phyloP scores from a whole-genome alignment of 139 green algal genomes.

The Microglena sp. region DNA sequence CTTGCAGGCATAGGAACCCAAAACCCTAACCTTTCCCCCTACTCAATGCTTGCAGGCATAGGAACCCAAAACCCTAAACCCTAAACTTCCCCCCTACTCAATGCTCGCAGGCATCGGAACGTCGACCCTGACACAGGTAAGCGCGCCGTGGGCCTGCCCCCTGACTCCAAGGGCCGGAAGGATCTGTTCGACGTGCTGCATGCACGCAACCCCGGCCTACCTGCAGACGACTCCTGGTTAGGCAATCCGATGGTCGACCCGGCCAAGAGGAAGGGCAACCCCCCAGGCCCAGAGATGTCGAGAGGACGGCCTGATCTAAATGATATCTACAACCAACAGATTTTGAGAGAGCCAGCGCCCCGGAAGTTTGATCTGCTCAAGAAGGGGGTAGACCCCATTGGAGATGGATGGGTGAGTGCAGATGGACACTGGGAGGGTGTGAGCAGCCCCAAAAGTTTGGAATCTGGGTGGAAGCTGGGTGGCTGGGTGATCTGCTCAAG shows the following conservation, averaged over 20 bases:
- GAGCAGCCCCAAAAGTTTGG: no score
- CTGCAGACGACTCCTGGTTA: constrained; percentile 34
- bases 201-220: constrained; percentile 16
- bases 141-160: neutral
- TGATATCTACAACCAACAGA: constrained; percentile 11
- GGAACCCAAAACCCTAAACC: no score
- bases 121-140: constrained; percentile 24
- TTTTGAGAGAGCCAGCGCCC: neutral
- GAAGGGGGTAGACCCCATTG: constrained; percentile 18
- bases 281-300: constrained; percentile 23
- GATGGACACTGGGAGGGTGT: neutral
- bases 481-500: no score
- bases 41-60: no score
- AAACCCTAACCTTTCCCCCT: no score
- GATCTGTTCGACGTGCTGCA: constrained; percentile 42
- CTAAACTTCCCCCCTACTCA: no score
- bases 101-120: no score
- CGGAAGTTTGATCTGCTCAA: constrained; percentile 10
- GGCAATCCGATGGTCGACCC: constrained; percentile 34
- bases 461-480: no score
- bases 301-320: constrained; percentile 25
- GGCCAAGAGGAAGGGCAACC: constrained; percentile 17
- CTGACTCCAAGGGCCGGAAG: constrained; percentile 27
- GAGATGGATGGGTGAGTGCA: neutral
- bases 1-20: no score